phyloP scores from a whole-genome alignment of 2,329 filamentous ascomycete genomes.

The Calonectria naviculata region DNA sequence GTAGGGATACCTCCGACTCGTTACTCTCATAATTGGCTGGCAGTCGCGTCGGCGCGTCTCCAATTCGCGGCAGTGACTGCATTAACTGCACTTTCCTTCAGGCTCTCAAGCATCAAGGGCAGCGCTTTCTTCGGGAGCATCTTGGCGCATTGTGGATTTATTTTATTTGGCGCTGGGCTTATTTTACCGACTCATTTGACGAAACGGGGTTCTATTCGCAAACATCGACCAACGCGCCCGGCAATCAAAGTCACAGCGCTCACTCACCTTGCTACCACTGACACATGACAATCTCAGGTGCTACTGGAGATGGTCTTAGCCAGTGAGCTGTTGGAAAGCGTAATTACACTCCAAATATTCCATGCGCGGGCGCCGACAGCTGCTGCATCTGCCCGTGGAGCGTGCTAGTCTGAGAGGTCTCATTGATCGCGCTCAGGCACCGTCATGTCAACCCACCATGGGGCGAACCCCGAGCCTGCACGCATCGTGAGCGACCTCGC shows the following conservation, averaged over 20 bases:
- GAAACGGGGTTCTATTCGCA: background rate
- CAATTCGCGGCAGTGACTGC: conserved; percentile 7
- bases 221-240: background rate
- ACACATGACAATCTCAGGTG: background rate
- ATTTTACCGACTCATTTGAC: too few relatives aligned
- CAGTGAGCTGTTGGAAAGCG: background rate
- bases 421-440: background rate
- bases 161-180: background rate
- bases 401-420: conserved; percentile 26
- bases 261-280: background rate
- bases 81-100: background rate
- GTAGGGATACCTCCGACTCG: conserved; percentile 20
- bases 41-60: conserved; percentile 36
- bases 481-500: conserved; percentile 40
- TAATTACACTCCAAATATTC: background rate
- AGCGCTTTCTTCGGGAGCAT: background rate
- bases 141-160: background rate
- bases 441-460: background rate
- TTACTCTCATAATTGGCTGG: conserved; percentile 1
- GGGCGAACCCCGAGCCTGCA: conserved; percentile 17
- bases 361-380: background rate
- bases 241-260: background rate
- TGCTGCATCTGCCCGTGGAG: conserved; percentile 11
- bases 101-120: background rate
- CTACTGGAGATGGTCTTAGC: background rate